Base-by-base conservation (phyloP, 179 eudicot species). In the Beta macrorhiza region DNA sequence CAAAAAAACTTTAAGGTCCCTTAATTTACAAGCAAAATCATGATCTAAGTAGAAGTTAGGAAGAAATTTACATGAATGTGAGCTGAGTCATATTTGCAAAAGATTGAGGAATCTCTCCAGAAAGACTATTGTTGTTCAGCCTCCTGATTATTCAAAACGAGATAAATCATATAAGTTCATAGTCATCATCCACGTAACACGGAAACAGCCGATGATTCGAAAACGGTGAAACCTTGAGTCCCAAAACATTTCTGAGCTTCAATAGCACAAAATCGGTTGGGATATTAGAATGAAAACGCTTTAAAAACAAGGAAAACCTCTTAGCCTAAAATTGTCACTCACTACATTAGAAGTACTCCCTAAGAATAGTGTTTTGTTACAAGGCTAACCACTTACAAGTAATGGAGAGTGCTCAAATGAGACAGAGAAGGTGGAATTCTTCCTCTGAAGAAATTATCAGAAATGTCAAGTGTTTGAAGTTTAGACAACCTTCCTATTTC, bases 121-220 rank as follows among this genome's bases (percentile, higher is more conserved):
- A 85, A 70, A 93, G 92, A 82, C 89, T 89, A 83, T 93, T 93
- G 78, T 92, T 93, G 88, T 92, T 93, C 81, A 93, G 76, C 87
- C 93, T 81, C 93, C 97, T 93, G 88, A 64, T 68, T 80, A 64
- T 68, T 80, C 65, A 59, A 81, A 49, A 9, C 11, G 52, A 73
- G 72, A 5, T 1, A 61, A 62, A 61, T 25, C 7, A 37, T 74
- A 74, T 74, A 58, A 80, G 64, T 63, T 67, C 1, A 37, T 37
- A 37, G 42, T 37, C 42, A 37, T 37, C 42, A 37, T 37, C 42
- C 4, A 37, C 4, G 3, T 37, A 37, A 1, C 42, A 37, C 42
- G 42, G 42, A 37, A 37, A 37, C 42, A 37, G 42, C 42, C 4
- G 4, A 37, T 37, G 42, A 37, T 37, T 37, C 42, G 42, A 37